Evolutionary conservation across 305 asterid species (phyloP), one percentile per base, ranked within the genome.

Genomic region (Fraxinus paxiana): DNA sequence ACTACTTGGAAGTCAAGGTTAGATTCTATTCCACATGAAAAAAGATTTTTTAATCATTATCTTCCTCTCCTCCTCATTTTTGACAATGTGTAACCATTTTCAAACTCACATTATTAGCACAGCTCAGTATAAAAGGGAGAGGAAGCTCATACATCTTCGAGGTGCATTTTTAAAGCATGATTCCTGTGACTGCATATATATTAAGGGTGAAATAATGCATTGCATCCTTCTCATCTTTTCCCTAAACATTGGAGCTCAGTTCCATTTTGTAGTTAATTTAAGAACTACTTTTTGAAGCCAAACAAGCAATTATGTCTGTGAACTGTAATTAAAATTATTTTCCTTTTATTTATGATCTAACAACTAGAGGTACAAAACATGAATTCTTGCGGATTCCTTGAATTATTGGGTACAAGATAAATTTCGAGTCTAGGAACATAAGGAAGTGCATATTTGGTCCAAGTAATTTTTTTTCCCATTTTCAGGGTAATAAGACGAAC

Each of bases 1-100:
- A 94, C 91, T 94, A 94, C 86, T 90, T 94, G 95, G 97, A 93
- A 88, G 95, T 94, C 88, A 92, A 93, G 97, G 98, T 94, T 76
- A 90, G 91, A 81, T 69, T 77, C 69, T 10, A 34, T 77, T 54
- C 38, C 74, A 24, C 71, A 65, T 78, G 33, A 15, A 72, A 59
- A 41, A 71, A 61, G 70, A 82, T 33, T 15, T 38, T 51, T 61
- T 56, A 65, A 51, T 38, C 80, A 65, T 54, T 35, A 71, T 56
- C 48, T 10, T 15, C 13, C 72, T 75, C 33, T 69, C 41, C 35
- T 56, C 56, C 61, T 77, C 73, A 59, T 73, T 59, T 59, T 51
- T 26, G 35, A 48, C 17, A 54, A 18, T 18, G 79, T 82, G 9
- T 63, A 67, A 70, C 82, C n/a, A 7, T 73, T 72, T 37, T 78